Evolutionary conservation across 208 protist genomes (phyloP).

Genomic region (Sergeia podlipaevii): DNA sequence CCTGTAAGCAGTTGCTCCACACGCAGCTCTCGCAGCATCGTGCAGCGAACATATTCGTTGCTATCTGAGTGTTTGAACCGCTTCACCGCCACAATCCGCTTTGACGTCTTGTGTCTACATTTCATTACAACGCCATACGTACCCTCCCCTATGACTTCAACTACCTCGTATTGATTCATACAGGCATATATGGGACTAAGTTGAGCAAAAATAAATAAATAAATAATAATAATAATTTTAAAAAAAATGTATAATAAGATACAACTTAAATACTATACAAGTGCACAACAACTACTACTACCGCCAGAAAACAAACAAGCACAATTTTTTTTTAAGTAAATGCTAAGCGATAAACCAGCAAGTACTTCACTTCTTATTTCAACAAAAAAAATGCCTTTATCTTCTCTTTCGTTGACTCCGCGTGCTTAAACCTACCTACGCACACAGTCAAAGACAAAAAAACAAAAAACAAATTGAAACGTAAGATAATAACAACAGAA

Average conservation of each 20-base stretch:
- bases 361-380: too few species aligned
- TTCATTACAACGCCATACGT: slow-evolving; percentile 94
- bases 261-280: too few species aligned
- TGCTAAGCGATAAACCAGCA: too few species aligned
- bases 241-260: too few species aligned
- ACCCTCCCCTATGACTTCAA: slow-evolving; percentile 89
- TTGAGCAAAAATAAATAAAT: slow-evolving; percentile 9
- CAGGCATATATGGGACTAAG: neutral
- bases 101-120: slow-evolving; percentile 77
- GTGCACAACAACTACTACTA: too few species aligned
- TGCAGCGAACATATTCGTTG: slow-evolving; percentile 84
- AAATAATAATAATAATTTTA: too few species aligned
- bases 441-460: too few species aligned
- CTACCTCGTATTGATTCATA: slow-evolving; percentile 79
- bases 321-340: too few species aligned
- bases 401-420: too few species aligned
- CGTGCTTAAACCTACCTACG: too few species aligned
- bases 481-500: neutral
- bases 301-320: too few species aligned
- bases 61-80: slow-evolving; percentile 92
- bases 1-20: slow-evolving; percentile 88
- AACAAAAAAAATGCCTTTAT: slow-evolving; percentile 12
- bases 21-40: slow-evolving; percentile 91
- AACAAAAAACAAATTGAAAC: slow-evolving; percentile 6
- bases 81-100: slow-evolving; percentile 91